Evolutionary conservation across 257 asterid genomes (phyloP), one percentile per base, ranked within the genome.

Genomic region (Linaria vulgaris): DNA sequence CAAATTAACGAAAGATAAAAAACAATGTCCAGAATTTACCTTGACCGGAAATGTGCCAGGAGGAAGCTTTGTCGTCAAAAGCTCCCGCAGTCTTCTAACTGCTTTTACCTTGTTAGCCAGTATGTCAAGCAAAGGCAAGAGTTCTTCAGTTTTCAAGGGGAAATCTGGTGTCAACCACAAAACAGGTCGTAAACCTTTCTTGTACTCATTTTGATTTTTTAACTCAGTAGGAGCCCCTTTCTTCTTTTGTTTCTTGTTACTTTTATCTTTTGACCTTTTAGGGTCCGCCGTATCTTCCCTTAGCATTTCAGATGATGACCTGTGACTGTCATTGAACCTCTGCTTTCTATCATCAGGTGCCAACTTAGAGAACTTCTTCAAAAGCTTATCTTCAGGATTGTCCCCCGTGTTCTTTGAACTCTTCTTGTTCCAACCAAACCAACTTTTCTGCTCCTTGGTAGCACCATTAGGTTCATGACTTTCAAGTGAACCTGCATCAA

Each of bases 101-200:
- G 96, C 97, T 76, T 94, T 94, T 67, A 94, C 99, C 81, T 94
- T 94, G 79, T 88, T 88, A 30, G 99, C 99, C 73, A 94, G 79
- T 76, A 94, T 94, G 73, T 94, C 99, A 56, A 94, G 96, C 78
- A 94, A 79, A 43, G 99, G 99, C 75, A 94, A 79, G 62, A 94
- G 88, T 72, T 94, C 99, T 72, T 94, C 96, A 2, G 95, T 88
- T 85, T 80, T 80, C 79, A 94, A 77, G 52, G 96, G 99, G 64
- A 90, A 94, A 80, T 94, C 97, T 5, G 97, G 99, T 7, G 99
- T 94, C 80, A 94, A 75, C 99, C 99, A 94, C 67, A 94, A 72
- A 72, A 90, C 96, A 21, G 99, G 99, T 64, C 95, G 86, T 72
- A 94, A 63, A 38, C 99, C 99, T 63, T 94, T 94, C 76, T 94